Evolutionary conservation across 108 stramenopile species (phyloP).

Genomic region (Aurantiochytrium sp.): DNA sequence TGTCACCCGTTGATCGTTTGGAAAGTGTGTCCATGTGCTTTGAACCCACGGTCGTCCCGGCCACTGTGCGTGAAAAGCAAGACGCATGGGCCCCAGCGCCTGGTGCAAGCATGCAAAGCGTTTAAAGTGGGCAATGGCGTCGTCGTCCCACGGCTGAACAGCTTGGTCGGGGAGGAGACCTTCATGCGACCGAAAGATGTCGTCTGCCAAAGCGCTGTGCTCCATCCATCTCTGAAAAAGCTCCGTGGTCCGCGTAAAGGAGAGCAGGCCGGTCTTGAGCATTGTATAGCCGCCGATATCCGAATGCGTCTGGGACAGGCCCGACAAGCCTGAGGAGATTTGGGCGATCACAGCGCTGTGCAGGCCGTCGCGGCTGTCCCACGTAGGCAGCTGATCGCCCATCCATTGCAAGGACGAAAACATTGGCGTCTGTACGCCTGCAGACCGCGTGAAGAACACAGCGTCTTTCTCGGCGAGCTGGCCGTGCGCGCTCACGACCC

Average conservation of each 20-base stretch:
- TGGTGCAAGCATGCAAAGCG: not conserved
- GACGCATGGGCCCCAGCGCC: not conserved
- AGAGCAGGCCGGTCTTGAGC: not conserved
- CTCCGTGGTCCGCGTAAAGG: not conserved
- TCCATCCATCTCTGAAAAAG: not conserved
- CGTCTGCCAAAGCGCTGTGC: constrained; percentile 12
- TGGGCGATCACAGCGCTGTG: constrained; percentile 9
- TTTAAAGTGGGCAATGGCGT: not conserved
- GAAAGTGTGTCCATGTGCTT: not conserved
- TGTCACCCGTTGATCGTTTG: not conserved
- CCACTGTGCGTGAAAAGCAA: not conserved
- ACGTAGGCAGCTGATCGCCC: constrained; percentile 34
- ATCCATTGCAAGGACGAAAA: constrained; percentile 24
- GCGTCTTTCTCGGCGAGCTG: not conserved
- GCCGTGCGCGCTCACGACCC: not conserved
- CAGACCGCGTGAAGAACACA: constrained; percentile 30
- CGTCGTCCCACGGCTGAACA: not conserved
- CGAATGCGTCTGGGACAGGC: constrained; percentile 1
- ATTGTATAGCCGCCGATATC: constrained; percentile 34
- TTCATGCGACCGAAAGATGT: not conserved
- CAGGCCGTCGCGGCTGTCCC: constrained; percentile 19
- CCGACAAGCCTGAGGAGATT: not conserved
- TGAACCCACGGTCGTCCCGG: not conserved
- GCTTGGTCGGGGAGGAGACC: not conserved
- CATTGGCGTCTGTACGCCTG: not conserved